Conservation (phyloP, 1,284 basidiomycete genomes). For the Malassezia restricta region DNA sequence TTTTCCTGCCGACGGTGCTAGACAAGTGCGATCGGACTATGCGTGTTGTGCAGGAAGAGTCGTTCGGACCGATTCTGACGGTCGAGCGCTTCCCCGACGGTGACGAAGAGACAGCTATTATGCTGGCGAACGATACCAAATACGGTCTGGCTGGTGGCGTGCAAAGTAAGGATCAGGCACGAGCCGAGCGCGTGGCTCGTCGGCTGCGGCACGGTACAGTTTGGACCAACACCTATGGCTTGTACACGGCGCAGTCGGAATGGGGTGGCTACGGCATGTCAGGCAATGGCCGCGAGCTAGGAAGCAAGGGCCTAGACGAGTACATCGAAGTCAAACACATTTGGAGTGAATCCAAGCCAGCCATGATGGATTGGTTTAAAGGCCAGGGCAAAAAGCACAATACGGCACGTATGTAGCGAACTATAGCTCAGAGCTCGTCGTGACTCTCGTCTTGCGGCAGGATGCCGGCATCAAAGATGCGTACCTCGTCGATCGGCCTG, state of each 20-base stretch:
- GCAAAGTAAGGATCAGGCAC: constrained; percentile 27
- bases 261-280: constrained; percentile 45
- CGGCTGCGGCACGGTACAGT: constrained; percentile 41
- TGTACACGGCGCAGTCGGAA: constrained; percentile 40
- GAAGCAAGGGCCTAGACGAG: constrained; percentile 40
- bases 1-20: constrained; percentile 43
- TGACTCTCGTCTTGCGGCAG: constrained; percentile 27
- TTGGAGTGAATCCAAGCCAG: constrained; percentile 35
- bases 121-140: constrained; percentile 42
- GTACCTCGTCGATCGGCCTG: constrained; percentile 27
- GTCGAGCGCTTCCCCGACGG: constrained; percentile 42
- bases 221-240: constrained; percentile 43
- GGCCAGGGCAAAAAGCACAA: constrained; percentile 2
- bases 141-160: constrained; percentile 44
- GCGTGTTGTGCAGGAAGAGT: constrained; percentile 44
- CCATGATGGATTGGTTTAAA: constrained; percentile 39
- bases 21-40: constrained; percentile 43
- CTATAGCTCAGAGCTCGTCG: constrained; percentile 31
- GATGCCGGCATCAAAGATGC: constrained; percentile 33
- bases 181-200: constrained; percentile 34
- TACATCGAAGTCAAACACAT: constrained; percentile 42
- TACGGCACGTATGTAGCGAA: constrained; percentile 8
- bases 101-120: constrained; percentile 38
- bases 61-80: constrained; percentile 44
- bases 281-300: constrained; percentile 43